Evolutionary conservation across 148 eudicot genomes (phyloP).

Genomic region (Camellia granthamiana): DNA sequence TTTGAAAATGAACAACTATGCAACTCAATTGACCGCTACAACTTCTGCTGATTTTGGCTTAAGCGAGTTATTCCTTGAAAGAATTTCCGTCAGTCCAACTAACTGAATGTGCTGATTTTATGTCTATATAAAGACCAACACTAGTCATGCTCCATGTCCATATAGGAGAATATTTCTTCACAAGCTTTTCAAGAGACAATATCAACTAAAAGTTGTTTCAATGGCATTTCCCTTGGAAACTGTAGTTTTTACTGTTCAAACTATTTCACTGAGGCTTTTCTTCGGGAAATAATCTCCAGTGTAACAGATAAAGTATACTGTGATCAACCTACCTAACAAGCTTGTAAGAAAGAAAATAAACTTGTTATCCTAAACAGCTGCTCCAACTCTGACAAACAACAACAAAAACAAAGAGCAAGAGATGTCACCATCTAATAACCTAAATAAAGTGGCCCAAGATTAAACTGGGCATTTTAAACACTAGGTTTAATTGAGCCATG

Average conservation of each 20-base stretch:
- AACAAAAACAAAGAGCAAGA: background rate
- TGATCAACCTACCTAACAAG: background rate
- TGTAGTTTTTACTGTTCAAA: background rate
- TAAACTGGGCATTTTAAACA: background rate
- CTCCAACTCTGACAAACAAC: background rate
- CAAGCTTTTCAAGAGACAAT: background rate
- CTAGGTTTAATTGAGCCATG: too few relatives aligned
- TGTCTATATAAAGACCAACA: too few relatives aligned
- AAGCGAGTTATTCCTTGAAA: background rate
- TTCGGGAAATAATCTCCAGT: background rate
- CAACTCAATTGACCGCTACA: background rate
- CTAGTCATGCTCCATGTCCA: too few relatives aligned
- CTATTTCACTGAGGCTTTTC: background rate
- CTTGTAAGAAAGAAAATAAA: background rate
- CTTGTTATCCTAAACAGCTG: background rate
- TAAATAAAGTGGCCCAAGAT: background rate
- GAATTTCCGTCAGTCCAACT: background rate
- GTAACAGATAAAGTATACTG: background rate
- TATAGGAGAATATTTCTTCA: background rate
- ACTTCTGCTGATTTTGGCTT: background rate
- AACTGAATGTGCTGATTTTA: background rate
- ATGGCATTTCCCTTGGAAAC: background rate
- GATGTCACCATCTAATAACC: slow-evolving; percentile 1
- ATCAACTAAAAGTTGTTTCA: background rate
- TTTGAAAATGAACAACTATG: background rate